phyloP scores from a whole-genome alignment of 225 moss, liverwort and hornwort species.

The Bryoerythrophyllum caledonicum region DNA sequence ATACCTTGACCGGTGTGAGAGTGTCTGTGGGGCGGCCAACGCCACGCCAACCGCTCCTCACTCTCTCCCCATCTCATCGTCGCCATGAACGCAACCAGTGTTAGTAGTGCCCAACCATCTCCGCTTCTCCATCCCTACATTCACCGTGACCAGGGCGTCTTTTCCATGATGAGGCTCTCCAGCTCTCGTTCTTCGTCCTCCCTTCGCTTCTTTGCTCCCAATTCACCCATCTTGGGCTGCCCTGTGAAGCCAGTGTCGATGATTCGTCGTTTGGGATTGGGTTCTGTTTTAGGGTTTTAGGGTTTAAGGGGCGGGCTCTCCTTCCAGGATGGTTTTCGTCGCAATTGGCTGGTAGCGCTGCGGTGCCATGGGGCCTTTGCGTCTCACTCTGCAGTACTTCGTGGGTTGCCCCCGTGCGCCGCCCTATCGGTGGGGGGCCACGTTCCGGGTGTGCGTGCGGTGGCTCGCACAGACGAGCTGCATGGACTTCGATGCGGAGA shows the following conservation, averaged over 20 bases:
- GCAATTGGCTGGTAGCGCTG: background rate
- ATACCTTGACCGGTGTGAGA: too few species aligned
- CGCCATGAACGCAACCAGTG: too few species aligned
- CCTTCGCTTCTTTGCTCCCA: background rate
- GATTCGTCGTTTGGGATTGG: background rate
- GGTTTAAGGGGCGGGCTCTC: background rate
- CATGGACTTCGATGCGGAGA: slow-evolving; percentile 2
- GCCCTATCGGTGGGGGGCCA: slow-evolving; percentile 32
- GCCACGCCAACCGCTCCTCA: too few species aligned
- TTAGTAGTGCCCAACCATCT: background rate
- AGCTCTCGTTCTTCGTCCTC: background rate
- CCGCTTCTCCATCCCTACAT: background rate
- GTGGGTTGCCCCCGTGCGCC: slow-evolving; percentile 36
- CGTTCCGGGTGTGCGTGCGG: slow-evolving; percentile 37
- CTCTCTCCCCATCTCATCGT: too few species aligned
- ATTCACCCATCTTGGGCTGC: background rate
- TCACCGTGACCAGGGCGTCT: background rate
- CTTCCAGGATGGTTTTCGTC: background rate
- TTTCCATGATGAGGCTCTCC: background rate
- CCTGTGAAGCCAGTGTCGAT: background rate
- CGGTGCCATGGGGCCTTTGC: slow-evolving; percentile 57
- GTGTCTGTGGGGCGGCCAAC: too few species aligned
- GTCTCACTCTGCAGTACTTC: slow-evolving; percentile 46
- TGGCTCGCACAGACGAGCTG: slow-evolving; percentile 36
- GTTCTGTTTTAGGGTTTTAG: background rate